Evolutionary conservation across 2,329 filamentous ascomycete species (phyloP).

Genomic region (Cladophialophora immunda): DNA sequence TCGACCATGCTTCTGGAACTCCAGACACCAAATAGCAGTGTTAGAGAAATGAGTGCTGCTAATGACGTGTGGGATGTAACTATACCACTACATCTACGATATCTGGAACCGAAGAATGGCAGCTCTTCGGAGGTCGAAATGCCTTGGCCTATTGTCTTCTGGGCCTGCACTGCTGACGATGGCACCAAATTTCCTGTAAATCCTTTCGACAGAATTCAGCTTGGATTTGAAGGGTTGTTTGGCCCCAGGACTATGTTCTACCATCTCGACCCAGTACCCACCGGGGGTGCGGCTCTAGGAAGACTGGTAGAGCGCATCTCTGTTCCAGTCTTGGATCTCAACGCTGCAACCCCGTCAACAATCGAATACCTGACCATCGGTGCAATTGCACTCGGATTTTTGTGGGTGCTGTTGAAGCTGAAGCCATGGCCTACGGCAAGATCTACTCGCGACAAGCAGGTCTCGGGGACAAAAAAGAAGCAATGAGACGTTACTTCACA

Average conservation of each 20-base stretch:
- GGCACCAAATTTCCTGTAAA: slow-evolving; percentile 73
- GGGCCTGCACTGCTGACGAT: slow-evolving; percentile 76
- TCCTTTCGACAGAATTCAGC: slow-evolving; percentile 82
- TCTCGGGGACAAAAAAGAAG: slow-evolving; percentile 15
- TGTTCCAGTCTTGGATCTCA: slow-evolving; percentile 72
- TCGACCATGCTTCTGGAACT: slow-evolving; percentile 80
- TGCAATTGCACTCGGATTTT: slow-evolving; percentile 70
- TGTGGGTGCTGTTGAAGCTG: slow-evolving; percentile 74
- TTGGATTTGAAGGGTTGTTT: slow-evolving; percentile 89
- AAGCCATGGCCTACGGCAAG: slow-evolving; percentile 41
- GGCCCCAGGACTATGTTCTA: slow-evolving; percentile 81
- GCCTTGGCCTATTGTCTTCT: slow-evolving; percentile 86
- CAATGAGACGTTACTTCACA: slow-evolving; percentile 13
- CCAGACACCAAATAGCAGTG: slow-evolving; percentile 57
- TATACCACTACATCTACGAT: slow-evolving; percentile 86
- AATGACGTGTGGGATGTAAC: slow-evolving; percentile 47
- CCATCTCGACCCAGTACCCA: slow-evolving; percentile 69
- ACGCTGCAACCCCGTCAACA: slow-evolving; percentile 56
- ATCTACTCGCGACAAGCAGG: not conserved
- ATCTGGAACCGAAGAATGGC: slow-evolving; percentile 66
- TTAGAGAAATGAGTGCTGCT: slow-evolving; percentile 11
- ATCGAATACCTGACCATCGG: slow-evolving; percentile 66
- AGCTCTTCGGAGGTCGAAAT: slow-evolving; percentile 61
- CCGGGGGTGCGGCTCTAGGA: slow-evolving; percentile 22
- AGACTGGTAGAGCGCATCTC: slow-evolving; percentile 63